Evolutionary conservation across 1,139 yeast genomes (phyloP).

Genomic region (Hansenula lynferdii): DNA sequence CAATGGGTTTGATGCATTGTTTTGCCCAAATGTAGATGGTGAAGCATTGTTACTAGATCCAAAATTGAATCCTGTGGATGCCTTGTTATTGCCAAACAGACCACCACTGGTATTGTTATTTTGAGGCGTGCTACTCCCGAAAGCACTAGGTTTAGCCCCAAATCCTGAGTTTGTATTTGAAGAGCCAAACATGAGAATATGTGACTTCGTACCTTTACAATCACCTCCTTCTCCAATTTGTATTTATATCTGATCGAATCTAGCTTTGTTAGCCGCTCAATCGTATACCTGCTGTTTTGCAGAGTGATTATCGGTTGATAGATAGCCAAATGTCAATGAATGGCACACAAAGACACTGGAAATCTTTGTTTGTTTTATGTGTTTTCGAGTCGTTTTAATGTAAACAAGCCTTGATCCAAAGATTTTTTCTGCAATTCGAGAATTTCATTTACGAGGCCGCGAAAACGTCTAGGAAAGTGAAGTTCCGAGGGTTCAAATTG

Average conservation of each 20-base stretch:
- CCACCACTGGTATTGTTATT: conserved; percentile 13
- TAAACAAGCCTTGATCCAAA: conserved; percentile 3
- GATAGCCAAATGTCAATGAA: too few species aligned
- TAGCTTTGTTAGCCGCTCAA: too few species aligned
- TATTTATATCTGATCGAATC: neutral
- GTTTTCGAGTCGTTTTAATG: neutral
- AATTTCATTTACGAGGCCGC: conserved; percentile 1
- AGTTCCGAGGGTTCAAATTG: neutral
- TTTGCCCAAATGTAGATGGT: conserved; percentile 9
- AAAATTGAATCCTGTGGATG: conserved; percentile 12
- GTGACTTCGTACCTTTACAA: neutral
- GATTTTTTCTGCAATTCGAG: conserved; percentile 1
- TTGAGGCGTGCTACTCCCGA: conserved; percentile 8
- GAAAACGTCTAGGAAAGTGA: neutral
- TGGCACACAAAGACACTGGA: neutral
- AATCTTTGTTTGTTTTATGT: neutral
- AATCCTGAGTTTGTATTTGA: conserved; percentile 11
- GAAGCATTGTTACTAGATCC: conserved; percentile 7
- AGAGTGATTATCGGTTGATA: too few species aligned
- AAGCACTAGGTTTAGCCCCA: conserved; percentile 8
- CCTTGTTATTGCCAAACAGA: conserved; percentile 15
- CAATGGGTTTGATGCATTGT: conserved; percentile 7
- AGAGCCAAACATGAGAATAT: conserved; percentile 7
- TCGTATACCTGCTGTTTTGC: too few species aligned
- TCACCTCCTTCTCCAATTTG: neutral